Percentiles rank a stretch among this genome's conserved stretches.
These are phyloP conservation scores for Eucalyptus rudis DNA, from an alignment of 345 rosid genomes.

Conservation along the genomic window DNA sequence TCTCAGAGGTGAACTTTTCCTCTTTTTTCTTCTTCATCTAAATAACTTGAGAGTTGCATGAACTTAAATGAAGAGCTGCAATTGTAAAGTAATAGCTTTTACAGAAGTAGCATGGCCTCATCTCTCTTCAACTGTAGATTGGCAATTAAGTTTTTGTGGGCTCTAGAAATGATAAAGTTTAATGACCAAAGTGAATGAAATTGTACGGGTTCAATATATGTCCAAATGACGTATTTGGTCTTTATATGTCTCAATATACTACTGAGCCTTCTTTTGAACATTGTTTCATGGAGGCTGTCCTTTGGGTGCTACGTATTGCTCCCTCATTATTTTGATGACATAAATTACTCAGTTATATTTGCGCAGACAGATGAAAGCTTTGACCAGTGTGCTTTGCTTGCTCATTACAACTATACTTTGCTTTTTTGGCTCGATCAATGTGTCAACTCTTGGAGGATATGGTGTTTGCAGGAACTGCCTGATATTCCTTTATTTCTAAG, in stretches of 20 bases:
- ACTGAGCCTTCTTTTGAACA: not conserved
- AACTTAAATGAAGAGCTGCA: not conserved
- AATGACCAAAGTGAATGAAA: not conserved
- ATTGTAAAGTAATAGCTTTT: not conserved
- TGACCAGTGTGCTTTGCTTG: not conserved
- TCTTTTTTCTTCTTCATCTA: not conserved
- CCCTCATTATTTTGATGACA: not conserved
- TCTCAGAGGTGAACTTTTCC: constrained; percentile 53
- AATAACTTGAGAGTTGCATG: not conserved
- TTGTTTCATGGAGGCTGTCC: not conserved
- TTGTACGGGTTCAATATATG: not conserved
- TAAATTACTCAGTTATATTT: not conserved
- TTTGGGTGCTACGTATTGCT: not conserved
- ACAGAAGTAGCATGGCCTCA: not conserved
- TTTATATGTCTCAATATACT: not conserved
- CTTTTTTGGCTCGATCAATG: not conserved
- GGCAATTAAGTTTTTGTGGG: not conserved
- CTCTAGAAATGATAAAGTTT: not conserved
- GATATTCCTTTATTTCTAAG: constrained; percentile 93
- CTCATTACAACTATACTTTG: not conserved
- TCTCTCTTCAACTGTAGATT: not conserved
- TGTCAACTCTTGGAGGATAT: not conserved
- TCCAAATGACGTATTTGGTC: not conserved
- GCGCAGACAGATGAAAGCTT: not conserved
- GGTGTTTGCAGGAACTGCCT: constrained; percentile 62